Conservation (phyloP, 2,329 filamentous ascomycete genomes). For the Leptodontidium sp. region DNA sequence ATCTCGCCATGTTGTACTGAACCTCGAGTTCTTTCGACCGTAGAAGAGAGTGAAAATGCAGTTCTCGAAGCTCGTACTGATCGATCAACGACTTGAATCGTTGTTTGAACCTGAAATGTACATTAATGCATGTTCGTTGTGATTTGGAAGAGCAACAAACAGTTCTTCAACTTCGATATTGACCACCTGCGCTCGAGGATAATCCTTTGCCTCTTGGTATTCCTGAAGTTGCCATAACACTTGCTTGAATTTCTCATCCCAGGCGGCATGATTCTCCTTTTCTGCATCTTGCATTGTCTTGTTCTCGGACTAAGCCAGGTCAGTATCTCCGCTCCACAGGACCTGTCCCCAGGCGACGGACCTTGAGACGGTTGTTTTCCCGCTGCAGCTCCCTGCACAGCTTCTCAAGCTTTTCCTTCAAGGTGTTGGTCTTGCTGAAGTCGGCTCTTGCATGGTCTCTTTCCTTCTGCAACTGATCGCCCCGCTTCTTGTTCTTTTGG, state of each 20-base stretch:
- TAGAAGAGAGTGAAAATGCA: slow-evolving; percentile 91
- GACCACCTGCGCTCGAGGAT: slow-evolving; percentile 79
- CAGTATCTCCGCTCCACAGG: slow-evolving; percentile 32
- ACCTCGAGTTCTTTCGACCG: slow-evolving; percentile 96
- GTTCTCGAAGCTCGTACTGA: slow-evolving; percentile 93
- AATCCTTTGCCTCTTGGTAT: slow-evolving; percentile 86
- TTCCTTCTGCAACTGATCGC: slow-evolving; percentile 94
- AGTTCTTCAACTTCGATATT: slow-evolving; percentile 91
- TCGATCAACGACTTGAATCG: slow-evolving; percentile 96
- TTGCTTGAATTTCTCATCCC: slow-evolving; percentile 84
- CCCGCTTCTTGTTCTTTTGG: slow-evolving; percentile 93
- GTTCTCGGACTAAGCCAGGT: slow-evolving; percentile 77
- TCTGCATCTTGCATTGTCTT: slow-evolving; percentile 89
- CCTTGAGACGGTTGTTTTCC: slow-evolving; percentile 98
- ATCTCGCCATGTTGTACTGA: slow-evolving; percentile 86
- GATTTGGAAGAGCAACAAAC: slow-evolving; percentile 54
- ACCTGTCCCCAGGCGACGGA: slow-evolving; percentile 49
- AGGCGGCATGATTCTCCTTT: slow-evolving; percentile 80
- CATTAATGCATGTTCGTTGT: slow-evolving; percentile 42
- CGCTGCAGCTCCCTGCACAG: slow-evolving; percentile 92
- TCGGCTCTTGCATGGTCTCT: slow-evolving; percentile 90
- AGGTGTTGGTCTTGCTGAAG: slow-evolving; percentile 84
- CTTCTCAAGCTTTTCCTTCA: slow-evolving; percentile 98
- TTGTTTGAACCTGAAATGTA: slow-evolving; percentile 75
- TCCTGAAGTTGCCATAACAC: slow-evolving; percentile 87